Evolutionary conservation across 306 rosid genomes (phyloP), one percentile per base, ranked within the genome.

Genomic region (Leucaena leucocephala): DNA sequence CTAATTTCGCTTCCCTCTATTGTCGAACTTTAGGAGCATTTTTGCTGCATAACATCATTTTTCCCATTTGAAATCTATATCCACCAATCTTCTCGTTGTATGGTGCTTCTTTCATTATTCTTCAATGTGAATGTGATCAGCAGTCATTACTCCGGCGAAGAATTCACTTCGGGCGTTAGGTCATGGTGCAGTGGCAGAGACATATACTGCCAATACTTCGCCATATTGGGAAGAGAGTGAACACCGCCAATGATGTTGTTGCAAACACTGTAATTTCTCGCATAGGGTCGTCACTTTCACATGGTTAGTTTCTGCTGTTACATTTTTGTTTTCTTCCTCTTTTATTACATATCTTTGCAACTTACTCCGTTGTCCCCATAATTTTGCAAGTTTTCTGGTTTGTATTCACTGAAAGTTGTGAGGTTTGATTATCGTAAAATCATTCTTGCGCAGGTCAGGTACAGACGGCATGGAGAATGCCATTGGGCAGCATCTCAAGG

Each of bases 151-250:
- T 43, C 17, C 39, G 21, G 27, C 39, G 46, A 43, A 45, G 50
- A 57, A 57, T 57, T 75, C 42, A 42, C 61, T 33, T n/a, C 22
- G 44, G 81, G 45, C 39, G 55, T 78, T 54, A 72, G 74, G 75
- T 84, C 83, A 92, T 93, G 98, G 92, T 82, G 86, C 95, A 90
- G 75, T 93, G 98, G 97, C 92, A 86, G 80, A 90, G 92, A 77
- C 90, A 82, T 22, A 40, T 93, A 57, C 87, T 89, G 42, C 87
- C 91, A 2, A 38, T 91, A 62, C 77, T 93, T 69, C 73, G 83
- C 34, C 89, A 71, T 82, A 77, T 91, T 73, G 86, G 88, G 61
- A 93, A 87, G 75, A 81, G 80, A 62, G 75, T 82, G 33, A 85
- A 86, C 66, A 64, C 44, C 44, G 76, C 74, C 63, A 70, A 76